Evolutionary conservation across 305 asterid genomes (phyloP).

Genomic region (Nicotiana rustica): DNA sequence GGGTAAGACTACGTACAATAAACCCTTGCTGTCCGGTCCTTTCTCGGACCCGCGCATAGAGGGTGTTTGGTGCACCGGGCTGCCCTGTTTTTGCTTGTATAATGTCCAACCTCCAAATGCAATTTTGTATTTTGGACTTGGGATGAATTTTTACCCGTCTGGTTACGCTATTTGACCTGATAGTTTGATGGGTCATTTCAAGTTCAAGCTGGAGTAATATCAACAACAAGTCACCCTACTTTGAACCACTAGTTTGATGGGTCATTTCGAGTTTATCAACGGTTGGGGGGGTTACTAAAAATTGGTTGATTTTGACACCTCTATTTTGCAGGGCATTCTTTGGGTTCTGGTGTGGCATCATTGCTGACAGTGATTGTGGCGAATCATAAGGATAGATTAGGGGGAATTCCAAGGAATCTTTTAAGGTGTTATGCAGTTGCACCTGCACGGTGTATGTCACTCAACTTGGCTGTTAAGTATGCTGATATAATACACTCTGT

Average conservation of each 20-base stretch:
- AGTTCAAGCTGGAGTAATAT: background rate
- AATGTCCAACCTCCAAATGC: background rate
- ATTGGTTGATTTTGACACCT: background rate
- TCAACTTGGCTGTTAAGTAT: constrained; percentile 91
- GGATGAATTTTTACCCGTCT: background rate
- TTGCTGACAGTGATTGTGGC: constrained; percentile 73
- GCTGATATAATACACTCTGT: constrained; percentile 84
- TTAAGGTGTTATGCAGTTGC: constrained; percentile 88
- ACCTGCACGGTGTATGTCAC: constrained; percentile 93
- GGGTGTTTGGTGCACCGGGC: too few relatives aligned
- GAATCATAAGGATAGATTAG: constrained; percentile 72
- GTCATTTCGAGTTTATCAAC: background rate
- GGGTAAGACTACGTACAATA: too few relatives aligned
- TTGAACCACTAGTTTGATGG: background rate
- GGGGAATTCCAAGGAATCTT: constrained; percentile 74
- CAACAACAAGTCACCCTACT: background rate
- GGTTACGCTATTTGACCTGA: background rate
- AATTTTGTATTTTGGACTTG: background rate
- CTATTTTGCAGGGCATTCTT: constrained; percentile 81
- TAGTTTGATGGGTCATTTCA: background rate
- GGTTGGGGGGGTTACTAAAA: background rate
- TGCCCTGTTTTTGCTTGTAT: background rate
- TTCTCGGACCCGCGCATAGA: too few relatives aligned
- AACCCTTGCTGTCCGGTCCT: too few relatives aligned
- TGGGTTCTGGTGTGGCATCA: constrained; percentile 92